Conservation (phyloP, 352 stramenopile genomes). For the Plasmopara viticola region DNA sequence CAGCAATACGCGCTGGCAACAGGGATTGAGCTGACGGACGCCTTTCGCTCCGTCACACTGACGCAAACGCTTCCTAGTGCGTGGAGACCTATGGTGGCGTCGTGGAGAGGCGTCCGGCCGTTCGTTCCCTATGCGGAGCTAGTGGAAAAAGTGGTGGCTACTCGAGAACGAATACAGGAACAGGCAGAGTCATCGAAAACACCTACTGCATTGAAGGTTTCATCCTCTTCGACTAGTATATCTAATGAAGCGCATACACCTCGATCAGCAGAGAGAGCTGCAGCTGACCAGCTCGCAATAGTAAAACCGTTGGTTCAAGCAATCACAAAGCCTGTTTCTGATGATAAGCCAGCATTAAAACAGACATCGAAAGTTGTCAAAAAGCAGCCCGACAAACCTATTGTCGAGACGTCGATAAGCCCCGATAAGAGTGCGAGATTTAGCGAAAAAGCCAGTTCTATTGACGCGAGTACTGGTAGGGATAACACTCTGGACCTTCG, state of each 20-base stretch:
- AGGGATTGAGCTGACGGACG: slow-evolving; percentile 35
- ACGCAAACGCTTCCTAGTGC: slow-evolving; percentile 27
- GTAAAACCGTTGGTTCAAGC: slow-evolving; percentile 7
- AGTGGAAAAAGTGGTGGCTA: slow-evolving; percentile 27
- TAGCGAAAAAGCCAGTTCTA: slow-evolving; percentile 4
- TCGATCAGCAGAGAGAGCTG: slow-evolving; percentile 2
- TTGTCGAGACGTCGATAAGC: slow-evolving; percentile 5
- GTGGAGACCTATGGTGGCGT: slow-evolving; percentile 24
- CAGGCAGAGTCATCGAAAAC: slow-evolving; percentile 13
- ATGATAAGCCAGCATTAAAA: not conserved
- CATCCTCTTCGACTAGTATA: not conserved
- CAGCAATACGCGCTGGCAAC: slow-evolving; percentile 34
- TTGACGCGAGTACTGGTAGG: slow-evolving; percentile 11
- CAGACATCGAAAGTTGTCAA: slow-evolving; percentile 3
- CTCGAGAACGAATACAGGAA: slow-evolving; percentile 16
- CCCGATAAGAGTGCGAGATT: not conserved
- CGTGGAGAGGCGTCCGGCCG: slow-evolving; percentile 29
- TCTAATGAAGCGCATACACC: slow-evolving; percentile 6
- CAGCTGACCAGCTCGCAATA: slow-evolving; percentile 2
- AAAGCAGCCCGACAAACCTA: slow-evolving; percentile 9
- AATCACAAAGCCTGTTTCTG: not conserved
- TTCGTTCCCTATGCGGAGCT: slow-evolving; percentile 40
- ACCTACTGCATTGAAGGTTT: slow-evolving; percentile 1
- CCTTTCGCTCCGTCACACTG: slow-evolving; percentile 32
- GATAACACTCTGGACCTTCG: slow-evolving; percentile 19